Evolutionary conservation across 2,329 filamentous ascomycete genomes (phyloP).

Genomic region (Coniella vitis): DNA sequence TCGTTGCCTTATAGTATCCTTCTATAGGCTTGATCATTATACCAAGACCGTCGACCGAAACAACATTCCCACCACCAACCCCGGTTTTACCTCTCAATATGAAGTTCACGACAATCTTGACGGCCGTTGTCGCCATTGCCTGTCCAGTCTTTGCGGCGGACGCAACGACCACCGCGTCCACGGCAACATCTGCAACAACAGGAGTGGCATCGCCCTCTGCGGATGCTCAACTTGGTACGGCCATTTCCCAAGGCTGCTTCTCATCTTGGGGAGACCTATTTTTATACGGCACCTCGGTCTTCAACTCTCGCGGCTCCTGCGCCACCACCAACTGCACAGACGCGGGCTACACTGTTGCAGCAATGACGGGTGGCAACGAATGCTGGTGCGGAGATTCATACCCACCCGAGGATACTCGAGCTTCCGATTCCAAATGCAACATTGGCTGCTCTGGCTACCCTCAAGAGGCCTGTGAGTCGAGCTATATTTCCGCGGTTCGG

Average conservation of each 20-base stretch:
- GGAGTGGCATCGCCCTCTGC: constrained; percentile 31
- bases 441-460: constrained; percentile 58
- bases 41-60: no score
- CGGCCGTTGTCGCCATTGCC: constrained; percentile 6
- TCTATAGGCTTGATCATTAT: no score
- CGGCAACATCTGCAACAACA: constrained; percentile 11
- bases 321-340: constrained; percentile 30
- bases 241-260: constrained; percentile 47
- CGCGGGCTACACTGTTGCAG: constrained; percentile 51
- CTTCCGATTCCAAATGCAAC: constrained; percentile 55
- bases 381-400: constrained; percentile 71
- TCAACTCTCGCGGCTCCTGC: constrained; percentile 38
- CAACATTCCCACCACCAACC: neutral
- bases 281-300: constrained; percentile 20
- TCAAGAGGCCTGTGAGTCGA: constrained; percentile 54
- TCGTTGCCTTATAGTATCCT: no score
- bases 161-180: constrained; percentile 7
- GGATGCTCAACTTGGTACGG: constrained; percentile 29
- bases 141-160: constrained; percentile 8
- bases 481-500: no score
- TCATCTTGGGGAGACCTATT: constrained; percentile 34
- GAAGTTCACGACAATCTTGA: constrained; percentile 12
- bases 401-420: constrained; percentile 49
- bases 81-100: constrained; percentile 5
- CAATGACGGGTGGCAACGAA: constrained; percentile 49